These are phyloP conservation scores for Solidago caesia DNA, from an alignment of 129 eudicot species.

Conservation along the genomic window DNA sequence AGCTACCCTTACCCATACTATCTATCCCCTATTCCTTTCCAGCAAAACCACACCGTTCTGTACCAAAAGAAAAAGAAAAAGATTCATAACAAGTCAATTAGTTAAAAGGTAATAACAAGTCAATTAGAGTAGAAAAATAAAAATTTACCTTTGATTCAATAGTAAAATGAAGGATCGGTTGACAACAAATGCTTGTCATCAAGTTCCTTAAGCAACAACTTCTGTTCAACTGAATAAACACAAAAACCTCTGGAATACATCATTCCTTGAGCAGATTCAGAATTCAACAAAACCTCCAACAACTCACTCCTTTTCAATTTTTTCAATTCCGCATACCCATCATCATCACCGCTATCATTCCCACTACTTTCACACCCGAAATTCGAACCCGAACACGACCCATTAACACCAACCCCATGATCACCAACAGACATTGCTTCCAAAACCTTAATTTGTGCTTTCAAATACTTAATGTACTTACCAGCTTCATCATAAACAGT, in stretches of 20 bases:
- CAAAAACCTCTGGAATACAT: slow-evolving; percentile 50
- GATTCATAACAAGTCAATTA: no score
- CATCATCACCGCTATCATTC: slow-evolving; percentile 13
- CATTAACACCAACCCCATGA: not conserved
- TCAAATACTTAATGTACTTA: slow-evolving; percentile 58
- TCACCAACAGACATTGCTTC: slow-evolving; percentile 47
- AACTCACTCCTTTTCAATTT: slow-evolving; percentile 57
- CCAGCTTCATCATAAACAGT: slow-evolving; percentile 55
- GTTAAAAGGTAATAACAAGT: no score
- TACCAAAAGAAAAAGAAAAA: no score
- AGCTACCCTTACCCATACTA: no score
- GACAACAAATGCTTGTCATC: slow-evolving; percentile 27
- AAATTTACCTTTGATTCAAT: slow-evolving; percentile 9
- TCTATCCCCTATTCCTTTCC: no score
- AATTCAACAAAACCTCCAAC: slow-evolving; percentile 60
- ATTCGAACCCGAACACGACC: not conserved
- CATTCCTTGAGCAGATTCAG: slow-evolving; percentile 50
- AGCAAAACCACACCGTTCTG: no score
- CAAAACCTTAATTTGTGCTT: slow-evolving; percentile 57
- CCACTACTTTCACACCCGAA: not conserved
- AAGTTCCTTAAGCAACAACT: slow-evolving; percentile 32
- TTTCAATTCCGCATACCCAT: slow-evolving; percentile 29
- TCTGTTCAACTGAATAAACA: slow-evolving; percentile 50
- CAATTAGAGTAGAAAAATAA: no score
- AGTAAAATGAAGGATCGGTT: slow-evolving; percentile 19